Base-by-base conservation (phyloP, 2,329 filamentous ascomycete species). In the Sclerotinia nivalis region DNA sequence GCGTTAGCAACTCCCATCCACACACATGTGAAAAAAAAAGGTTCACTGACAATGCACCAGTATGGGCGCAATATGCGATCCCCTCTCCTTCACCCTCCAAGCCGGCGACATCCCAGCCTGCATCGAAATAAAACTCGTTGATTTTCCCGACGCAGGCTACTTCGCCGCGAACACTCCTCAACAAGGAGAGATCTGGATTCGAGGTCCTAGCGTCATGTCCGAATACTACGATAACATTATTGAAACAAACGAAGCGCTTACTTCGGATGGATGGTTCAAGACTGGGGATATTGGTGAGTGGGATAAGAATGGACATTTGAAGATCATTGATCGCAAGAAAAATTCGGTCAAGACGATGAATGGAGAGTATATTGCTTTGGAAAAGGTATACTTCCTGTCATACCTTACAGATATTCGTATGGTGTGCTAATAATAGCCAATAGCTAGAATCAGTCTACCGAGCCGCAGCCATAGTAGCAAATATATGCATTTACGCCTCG, bases 361-460 rank as follows among this genome's bases (percentile, higher is more conserved):
- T 72, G 95, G 95, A 74, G 95, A 98, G 84, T 98, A 98, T 82
- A 96, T 98, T 80, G 95, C 95, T 31, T 87, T 98, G 9, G 95
- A 98, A 83, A 97, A 94, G 78, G 78, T 74, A 71, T 52, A 45
- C 69, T 69, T 12, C 7, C 31, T 50, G 10, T 43, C 28, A 74
- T 64, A 13, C 2, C 25, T 73, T 72, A 37, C 69, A 77, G 10
- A 7, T 31, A 40, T 34, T 13, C 28, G 12, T 60, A 9, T 9
- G 6, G 1, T 49, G 10, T 49, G 22, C 47, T 64, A 52, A 64
- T 50, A 8, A 7, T 15, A 43, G 13, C 13, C 28, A 45, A 69
- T 52, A 83, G 85, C 88, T 97, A 70, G 94, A 97, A 83, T 91
- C 93, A 3, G 85, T 97, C 68, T 97, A 97, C 83, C 90, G 94